These are phyloP conservation scores for Metschnikowia proteae DNA, from an alignment of 805 yeast species.

Conservation along the genomic window DNA sequence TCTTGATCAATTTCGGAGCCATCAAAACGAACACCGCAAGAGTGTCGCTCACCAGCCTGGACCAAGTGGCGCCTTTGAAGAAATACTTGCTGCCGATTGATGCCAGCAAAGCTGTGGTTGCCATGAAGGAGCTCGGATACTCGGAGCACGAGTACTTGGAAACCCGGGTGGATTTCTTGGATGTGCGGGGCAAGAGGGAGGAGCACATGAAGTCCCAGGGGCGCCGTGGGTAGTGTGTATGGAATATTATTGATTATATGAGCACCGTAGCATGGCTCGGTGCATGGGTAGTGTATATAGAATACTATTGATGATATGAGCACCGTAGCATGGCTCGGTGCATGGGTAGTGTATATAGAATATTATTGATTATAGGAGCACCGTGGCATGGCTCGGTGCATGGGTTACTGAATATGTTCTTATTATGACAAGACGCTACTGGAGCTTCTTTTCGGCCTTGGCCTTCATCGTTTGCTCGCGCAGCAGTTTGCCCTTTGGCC, in stretches of 20 bases:
- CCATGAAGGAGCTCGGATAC: constrained; percentile 45
- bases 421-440: constrained; percentile 2
- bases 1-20: constrained; percentile 39
- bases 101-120: constrained; percentile 43
- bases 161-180: constrained; percentile 50
- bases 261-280: not conserved
- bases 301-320: not conserved
- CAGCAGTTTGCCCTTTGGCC: constrained; percentile 69
- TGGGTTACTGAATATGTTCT: not conserved
- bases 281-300: not conserved
- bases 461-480: constrained; percentile 64
- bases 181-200: constrained; percentile 42
- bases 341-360: not conserved
- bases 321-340: too few species aligned
- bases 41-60: constrained; percentile 19
- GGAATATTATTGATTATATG: not conserved
- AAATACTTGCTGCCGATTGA: constrained; percentile 45
- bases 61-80: constrained; percentile 26
- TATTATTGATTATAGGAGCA: not conserved
- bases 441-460: constrained; percentile 45
- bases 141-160: constrained; percentile 47
- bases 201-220: constrained; percentile 29
- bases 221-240: not conserved
- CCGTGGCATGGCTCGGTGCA: too few species aligned
- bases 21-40: constrained; percentile 22